A percentile compares a stretch with the other conserved stretches of the same genome.
Conservation (phyloP, 495 filamentous ascomycete genomes). For the Podospora bellae-mahoneyi region DNA sequence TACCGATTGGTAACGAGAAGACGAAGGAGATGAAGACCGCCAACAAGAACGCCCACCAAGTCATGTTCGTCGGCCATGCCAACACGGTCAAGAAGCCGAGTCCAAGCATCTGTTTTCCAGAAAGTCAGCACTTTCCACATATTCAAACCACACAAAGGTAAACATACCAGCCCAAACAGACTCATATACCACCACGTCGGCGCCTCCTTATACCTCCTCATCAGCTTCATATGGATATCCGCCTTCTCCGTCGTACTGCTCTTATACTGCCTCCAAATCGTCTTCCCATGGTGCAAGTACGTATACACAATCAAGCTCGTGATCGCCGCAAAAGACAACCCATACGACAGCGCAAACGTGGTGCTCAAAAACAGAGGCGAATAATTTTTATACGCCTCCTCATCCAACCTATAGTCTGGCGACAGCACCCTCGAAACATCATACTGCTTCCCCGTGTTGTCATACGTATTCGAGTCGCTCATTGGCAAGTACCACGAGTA, state of each 20-base stretch:
- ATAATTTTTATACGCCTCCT: conserved; percentile 55
- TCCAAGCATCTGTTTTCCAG: conserved; percentile 50
- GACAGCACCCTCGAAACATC: conserved; percentile 54
- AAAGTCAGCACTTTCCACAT: conserved; percentile 33
- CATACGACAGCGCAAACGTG: conserved; percentile 62
- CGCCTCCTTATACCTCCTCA: conserved; percentile 57
- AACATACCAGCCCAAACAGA: conserved; percentile 44
- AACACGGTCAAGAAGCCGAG: conserved; percentile 62
- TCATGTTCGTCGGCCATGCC: conserved; percentile 61
- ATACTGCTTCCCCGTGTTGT: conserved; percentile 57
- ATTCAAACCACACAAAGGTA: neutral
- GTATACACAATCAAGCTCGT: conserved; percentile 63
- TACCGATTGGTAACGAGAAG: conserved; percentile 55
- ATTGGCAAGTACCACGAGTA: conserved; percentile 58
- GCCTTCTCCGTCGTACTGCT: conserved; percentile 58
- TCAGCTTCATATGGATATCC: conserved; percentile 60
- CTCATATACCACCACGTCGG: conserved; percentile 56
- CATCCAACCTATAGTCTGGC: conserved; percentile 49
- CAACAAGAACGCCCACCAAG: conserved; percentile 66
- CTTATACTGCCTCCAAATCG: conserved; percentile 56
- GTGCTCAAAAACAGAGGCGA: conserved; percentile 63
- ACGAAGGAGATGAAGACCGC: conserved; percentile 56
- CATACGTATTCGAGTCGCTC: conserved; percentile 57
- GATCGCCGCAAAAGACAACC: conserved; percentile 68
- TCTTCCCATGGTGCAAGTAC: conserved; percentile 60